phyloP scores from a whole-genome alignment of 2,329 filamentous ascomycete genomes.

The Magnaporthales sp. region DNA sequence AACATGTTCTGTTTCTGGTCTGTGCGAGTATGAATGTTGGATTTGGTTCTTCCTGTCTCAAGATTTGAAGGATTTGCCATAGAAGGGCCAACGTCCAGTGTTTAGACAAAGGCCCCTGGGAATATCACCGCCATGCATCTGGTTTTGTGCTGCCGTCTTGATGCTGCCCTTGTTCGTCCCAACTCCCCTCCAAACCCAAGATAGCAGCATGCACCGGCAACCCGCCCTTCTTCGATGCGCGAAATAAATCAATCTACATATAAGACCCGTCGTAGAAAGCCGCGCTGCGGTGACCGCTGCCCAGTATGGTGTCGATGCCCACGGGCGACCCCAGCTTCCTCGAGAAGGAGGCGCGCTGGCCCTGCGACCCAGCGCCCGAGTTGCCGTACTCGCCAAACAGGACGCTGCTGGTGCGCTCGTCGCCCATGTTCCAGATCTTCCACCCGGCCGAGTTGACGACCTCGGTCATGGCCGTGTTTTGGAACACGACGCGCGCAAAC shows the following conservation, averaged over 20 bases:
- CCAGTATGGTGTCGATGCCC: slow-evolving; percentile 20
- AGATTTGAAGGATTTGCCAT: neutral
- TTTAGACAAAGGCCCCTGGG: too few relatives aligned
- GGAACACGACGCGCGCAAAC: slow-evolving; percentile 38
- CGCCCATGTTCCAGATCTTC: slow-evolving; percentile 27
- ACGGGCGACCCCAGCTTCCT: slow-evolving; percentile 25
- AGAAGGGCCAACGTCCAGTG: neutral
- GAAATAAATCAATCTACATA: slow-evolving; percentile 1
- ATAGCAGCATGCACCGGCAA: neutral
- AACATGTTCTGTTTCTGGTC: neutral
- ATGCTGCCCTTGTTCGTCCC: neutral
- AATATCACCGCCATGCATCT: too few relatives aligned
- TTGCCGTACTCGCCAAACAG: slow-evolving; percentile 45
- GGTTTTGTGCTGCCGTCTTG: too few relatives aligned
- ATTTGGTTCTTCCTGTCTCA: neutral
- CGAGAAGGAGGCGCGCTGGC: slow-evolving; percentile 37
- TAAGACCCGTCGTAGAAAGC: slow-evolving; percentile 6
- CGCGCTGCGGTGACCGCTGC: slow-evolving; percentile 15
- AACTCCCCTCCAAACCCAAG: too few relatives aligned
- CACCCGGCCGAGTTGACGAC: slow-evolving; percentile 54
- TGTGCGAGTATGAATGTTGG: neutral
- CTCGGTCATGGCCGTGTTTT: slow-evolving; percentile 37
- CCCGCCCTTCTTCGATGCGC: neutral
- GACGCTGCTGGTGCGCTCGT: slow-evolving; percentile 24
- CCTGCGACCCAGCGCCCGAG: slow-evolving; percentile 44